Evolutionary conservation across 495 filamentous ascomycete species (phyloP), one percentile per base, ranked within the genome.

Genomic region (Tirmania nivea): DNA sequence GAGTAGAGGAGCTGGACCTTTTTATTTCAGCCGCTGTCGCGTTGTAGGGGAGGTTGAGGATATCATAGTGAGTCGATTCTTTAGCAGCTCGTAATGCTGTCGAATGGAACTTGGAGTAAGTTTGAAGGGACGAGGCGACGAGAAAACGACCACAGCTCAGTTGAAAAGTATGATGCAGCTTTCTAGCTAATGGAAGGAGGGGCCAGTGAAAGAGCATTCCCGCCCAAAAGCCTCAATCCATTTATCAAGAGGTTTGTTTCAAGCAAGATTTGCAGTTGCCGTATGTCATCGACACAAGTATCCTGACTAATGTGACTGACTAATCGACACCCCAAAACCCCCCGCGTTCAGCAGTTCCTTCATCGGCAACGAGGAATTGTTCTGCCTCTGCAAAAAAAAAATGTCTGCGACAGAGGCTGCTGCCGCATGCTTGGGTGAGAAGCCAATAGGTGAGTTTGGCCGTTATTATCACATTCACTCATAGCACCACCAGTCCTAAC

Each of bases 21-120:
- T 95, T 97, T 50, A 97, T 88, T 47, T 92, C 85, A 2, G 68
- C 69, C 1, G 72, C 64, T 31, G 84, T 75, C 50, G 89, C 87
- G 53, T 73, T 75, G 45, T 71, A 68, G 14, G 78, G 71, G 21
- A 97, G 61, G 36, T 80, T 75, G n/a, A 97, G 75, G 54, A 79
- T 81, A 60, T 90, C 79, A 68, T 96, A 96, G 68, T 87, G 79
- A 65, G 70, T 84, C 59, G 50, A 63, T 57, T 62, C 68, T 45
- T 14, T 8, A 11, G 58, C 56, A 51, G 57, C 62, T 52, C 55
- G 54, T 42, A 54, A 34, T 55, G 55, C 21, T 55, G 70, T 66
- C 69, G 66, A 52, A 64, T 74, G 70, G 59, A 77, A 75, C 10
- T 9, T 34, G 4, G 35, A 36, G 34, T 12, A 16, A 31, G 12